Conservation (phyloP, 495 filamentous ascomycete genomes). For the Aspergillus hancockii region DNA sequence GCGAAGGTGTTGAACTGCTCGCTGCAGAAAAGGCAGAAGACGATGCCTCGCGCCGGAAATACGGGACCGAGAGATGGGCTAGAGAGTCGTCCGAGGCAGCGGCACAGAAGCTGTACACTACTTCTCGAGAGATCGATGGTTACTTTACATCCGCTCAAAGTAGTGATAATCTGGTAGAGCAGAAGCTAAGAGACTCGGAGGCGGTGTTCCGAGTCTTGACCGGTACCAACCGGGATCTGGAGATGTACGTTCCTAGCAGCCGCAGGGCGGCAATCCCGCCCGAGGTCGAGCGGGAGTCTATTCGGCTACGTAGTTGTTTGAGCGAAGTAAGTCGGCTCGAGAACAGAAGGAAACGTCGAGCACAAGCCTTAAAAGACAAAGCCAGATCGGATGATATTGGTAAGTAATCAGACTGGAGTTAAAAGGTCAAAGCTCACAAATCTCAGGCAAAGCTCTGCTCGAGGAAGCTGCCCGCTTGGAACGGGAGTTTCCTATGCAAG, state of each 20-base stretch:
- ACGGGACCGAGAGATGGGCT: slow-evolving; percentile 86
- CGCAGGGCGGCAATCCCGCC: slow-evolving; percentile 75
- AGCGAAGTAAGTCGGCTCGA: slow-evolving; percentile 84
- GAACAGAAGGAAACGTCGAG: slow-evolving; percentile 70
- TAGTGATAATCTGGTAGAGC: slow-evolving; percentile 77
- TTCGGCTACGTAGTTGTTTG: slow-evolving; percentile 69
- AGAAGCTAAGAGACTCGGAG: slow-evolving; percentile 77
- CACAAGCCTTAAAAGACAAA: slow-evolving; percentile 74
- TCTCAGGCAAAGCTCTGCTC: slow-evolving; percentile 68
- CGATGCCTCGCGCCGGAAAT: slow-evolving; percentile 67
- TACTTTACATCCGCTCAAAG: slow-evolving; percentile 84
- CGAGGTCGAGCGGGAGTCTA: slow-evolving; percentile 75
- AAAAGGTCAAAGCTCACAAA: not conserved
- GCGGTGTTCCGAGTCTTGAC: slow-evolving; percentile 70
- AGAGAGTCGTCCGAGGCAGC: slow-evolving; percentile 68
- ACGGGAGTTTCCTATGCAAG: slow-evolving; percentile 78
- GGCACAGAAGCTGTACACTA: slow-evolving; percentile 72
- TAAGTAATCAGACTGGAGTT: slow-evolving; percentile 30
- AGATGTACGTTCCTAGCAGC: slow-evolving; percentile 87
- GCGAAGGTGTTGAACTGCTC: slow-evolving; percentile 77
- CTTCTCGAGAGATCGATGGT: slow-evolving; percentile 76
- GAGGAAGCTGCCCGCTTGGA: slow-evolving; percentile 82
- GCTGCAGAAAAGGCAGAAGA: slow-evolving; percentile 83
- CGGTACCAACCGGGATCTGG: slow-evolving; percentile 74
- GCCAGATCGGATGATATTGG: slow-evolving; percentile 88